Conservation (phyloP, 805 yeast genomes). For the Ogataea degrootiae region DNA sequence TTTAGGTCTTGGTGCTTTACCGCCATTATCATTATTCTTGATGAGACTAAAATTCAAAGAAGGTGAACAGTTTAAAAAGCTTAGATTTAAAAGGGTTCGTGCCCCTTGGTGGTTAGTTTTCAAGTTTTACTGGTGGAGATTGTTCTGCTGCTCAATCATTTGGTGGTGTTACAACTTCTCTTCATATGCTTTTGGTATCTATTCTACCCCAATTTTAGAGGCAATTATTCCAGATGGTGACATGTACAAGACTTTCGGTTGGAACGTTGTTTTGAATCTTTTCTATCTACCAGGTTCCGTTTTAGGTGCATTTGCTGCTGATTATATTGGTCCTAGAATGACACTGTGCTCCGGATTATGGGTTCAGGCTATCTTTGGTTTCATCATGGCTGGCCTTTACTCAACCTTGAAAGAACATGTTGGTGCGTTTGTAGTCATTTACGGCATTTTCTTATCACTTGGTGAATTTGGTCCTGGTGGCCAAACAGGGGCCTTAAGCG, state of each 20-base stretch:
- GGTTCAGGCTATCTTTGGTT: constrained; percentile 75
- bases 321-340: constrained; percentile 83
- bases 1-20: constrained; percentile 84
- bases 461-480: constrained; percentile 97
- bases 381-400: constrained; percentile 73
- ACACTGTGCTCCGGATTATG: constrained; percentile 67
- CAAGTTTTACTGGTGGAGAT: constrained; percentile 82
- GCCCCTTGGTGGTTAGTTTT: constrained; percentile 67
- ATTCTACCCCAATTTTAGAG: constrained; percentile 66
- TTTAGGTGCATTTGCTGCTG: constrained; percentile 78
- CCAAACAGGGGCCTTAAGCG: constrained; percentile 80
- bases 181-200: constrained; percentile 81
- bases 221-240: constrained; percentile 54
- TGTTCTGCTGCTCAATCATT: constrained; percentile 61
- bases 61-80: constrained; percentile 63
- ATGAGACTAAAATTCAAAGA: constrained; percentile 74
- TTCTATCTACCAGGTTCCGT: constrained; percentile 90
- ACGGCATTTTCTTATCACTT: constrained; percentile 79
- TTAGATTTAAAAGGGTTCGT: constrained; percentile 57
- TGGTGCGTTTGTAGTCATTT: constrained; percentile 79
- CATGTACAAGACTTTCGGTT: constrained; percentile 75
- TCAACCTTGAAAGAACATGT: constrained; percentile 50
- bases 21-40: constrained; percentile 74
- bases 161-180: constrained; percentile 94
- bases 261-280: constrained; percentile 85